These are phyloP conservation scores for Ganoderma lucidum DNA, from an alignment of 1,284 basidiomycete genomes.

Conservation along the genomic window DNA sequence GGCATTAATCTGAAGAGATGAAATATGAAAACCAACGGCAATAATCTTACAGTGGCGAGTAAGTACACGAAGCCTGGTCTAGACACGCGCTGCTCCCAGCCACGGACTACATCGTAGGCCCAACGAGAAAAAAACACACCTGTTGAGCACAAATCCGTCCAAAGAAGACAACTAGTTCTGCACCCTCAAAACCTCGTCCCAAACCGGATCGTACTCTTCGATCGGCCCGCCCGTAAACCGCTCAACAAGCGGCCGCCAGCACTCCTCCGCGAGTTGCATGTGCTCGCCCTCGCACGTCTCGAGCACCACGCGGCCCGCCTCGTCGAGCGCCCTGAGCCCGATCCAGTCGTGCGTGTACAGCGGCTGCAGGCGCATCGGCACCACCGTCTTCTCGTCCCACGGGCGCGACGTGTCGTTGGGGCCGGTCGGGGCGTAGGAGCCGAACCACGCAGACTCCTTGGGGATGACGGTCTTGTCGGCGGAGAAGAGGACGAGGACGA, in stretches of 20 bases:
- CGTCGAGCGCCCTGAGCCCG: constrained; percentile 81
- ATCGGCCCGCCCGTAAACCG: constrained; percentile 51
- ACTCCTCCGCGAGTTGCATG: constrained; percentile 75
- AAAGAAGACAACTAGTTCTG: constrained; percentile 9
- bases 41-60: no score
- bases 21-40: no score
- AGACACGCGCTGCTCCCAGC: not conserved
- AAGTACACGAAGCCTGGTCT: not conserved
- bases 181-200: constrained; percentile 8
- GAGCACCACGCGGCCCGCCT: constrained; percentile 70
- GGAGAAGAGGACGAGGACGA: constrained; percentile 74
- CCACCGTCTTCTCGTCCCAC: constrained; percentile 52
- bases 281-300: constrained; percentile 82
- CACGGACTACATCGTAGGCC: not conserved
- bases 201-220: not conserved
- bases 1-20: no score
- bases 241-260: constrained; percentile 65
- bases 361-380: constrained; percentile 80
- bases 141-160: not conserved
- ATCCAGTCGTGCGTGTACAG: constrained; percentile 92
- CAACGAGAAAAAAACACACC: not conserved
- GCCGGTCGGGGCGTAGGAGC: constrained; percentile 60
- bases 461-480: constrained; percentile 83
- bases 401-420: constrained; percentile 17
- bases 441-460: constrained; percentile 88